A percentile compares a stretch with the other conserved stretches of the same genome.
Evolutionary conservation across 805 yeast species (phyloP).

Genomic region (Metschnikowia continentalis): DNA sequence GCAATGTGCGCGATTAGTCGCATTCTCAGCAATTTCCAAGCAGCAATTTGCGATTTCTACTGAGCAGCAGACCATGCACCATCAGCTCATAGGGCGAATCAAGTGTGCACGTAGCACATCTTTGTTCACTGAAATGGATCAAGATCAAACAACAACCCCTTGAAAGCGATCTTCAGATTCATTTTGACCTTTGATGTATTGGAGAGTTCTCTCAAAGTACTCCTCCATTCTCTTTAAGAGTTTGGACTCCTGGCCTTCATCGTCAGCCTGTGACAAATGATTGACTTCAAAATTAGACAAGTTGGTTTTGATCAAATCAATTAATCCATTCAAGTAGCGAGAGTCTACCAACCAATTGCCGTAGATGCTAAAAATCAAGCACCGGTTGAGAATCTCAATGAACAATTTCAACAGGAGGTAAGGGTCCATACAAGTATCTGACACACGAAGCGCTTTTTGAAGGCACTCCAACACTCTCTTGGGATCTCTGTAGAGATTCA

Average conservation of each 20-base stretch:
- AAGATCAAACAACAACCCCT: conserved; percentile 31
- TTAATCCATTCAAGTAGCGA: conserved; percentile 77
- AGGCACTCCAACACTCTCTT: conserved; percentile 87
- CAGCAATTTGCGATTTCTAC: no score
- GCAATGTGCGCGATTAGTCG: background rate
- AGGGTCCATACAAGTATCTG: conserved; percentile 90
- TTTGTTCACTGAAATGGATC: background rate
- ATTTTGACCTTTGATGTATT: conserved; percentile 65
- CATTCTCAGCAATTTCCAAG: no score
- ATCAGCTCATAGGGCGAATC: no score
- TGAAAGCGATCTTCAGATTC: conserved; percentile 66
- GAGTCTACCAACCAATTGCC: conserved; percentile 69
- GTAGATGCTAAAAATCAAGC: conserved; percentile 79
- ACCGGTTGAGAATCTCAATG: conserved; percentile 83
- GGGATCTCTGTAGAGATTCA: conserved; percentile 35
- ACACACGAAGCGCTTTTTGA: conserved; percentile 82
- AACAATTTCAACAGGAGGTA: conserved; percentile 72
- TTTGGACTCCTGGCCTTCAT: conserved; percentile 23
- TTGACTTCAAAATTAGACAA: conserved; percentile 42
- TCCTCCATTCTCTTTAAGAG: conserved; percentile 27
- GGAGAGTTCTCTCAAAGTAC: conserved; percentile 65
- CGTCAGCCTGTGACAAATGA: conserved; percentile 19
- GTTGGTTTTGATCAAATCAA: conserved; percentile 73
- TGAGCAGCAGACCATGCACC: no score
- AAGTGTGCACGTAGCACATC: no score